Percentiles rank a stretch among this genome's conserved stretches.
Evolutionary conservation across 2,329 filamentous ascomycete genomes (phyloP).

Genomic region (Trichoderma atroviride): DNA sequence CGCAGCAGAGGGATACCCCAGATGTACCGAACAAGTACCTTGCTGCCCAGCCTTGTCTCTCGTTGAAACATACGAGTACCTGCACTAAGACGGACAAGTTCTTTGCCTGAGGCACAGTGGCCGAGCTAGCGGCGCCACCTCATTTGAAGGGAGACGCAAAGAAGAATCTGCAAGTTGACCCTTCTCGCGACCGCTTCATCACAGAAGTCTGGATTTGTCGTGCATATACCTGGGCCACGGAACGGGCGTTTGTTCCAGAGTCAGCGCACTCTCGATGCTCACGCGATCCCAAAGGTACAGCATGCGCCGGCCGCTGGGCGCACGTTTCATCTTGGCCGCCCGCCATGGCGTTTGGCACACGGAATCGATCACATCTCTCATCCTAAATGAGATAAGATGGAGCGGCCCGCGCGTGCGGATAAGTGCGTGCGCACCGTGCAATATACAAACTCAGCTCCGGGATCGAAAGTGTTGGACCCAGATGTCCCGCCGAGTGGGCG

Average conservation of each 20-base stretch:
- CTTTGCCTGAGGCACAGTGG: background rate
- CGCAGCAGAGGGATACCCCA: slow-evolving; percentile 4
- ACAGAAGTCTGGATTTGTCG: background rate
- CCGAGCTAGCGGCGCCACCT: background rate
- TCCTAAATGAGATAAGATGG: slow-evolving; percentile 23
- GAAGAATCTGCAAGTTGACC: background rate
- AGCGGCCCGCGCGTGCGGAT: slow-evolving; percentile 26
- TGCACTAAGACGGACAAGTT: background rate
- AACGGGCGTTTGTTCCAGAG: background rate
- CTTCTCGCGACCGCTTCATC: background rate
- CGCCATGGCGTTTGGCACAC: slow-evolving; percentile 19
- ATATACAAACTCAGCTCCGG: slow-evolving; percentile 27
- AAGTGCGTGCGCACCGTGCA: slow-evolving; percentile 23
- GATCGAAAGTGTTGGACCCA: slow-evolving; percentile 24
- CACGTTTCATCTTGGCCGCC: slow-evolving; percentile 15
- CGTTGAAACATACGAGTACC: background rate
- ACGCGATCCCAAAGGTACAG: background rate
- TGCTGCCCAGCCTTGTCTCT: background rate
- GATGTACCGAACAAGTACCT: background rate
- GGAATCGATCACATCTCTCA: slow-evolving; percentile 27
- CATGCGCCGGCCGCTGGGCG: background rate
- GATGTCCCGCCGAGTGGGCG: slow-evolving; percentile 1
- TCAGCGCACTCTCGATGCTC: background rate
- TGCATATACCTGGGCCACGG: background rate
- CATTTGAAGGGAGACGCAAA: background rate